A percentile compares a stretch with the other conserved stretches of the same genome.
phyloP scores from a whole-genome alignment of 805 yeast species.

The Teunomyces tritomae region DNA sequence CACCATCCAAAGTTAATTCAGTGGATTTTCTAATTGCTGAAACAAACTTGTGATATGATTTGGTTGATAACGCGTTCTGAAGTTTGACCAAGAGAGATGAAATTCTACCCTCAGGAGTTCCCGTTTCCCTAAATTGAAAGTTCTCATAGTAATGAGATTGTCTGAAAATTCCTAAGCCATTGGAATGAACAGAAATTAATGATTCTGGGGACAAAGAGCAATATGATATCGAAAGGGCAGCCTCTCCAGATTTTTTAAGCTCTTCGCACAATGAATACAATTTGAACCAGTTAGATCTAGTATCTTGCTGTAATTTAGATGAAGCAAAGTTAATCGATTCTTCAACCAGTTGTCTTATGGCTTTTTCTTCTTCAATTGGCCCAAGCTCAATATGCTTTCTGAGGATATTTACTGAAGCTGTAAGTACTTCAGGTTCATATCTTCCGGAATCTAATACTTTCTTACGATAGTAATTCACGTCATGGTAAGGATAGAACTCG shows the following conservation, averaged over 20 bases:
- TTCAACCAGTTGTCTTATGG: slow-evolving; percentile 26
- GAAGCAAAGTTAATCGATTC: slow-evolving; percentile 18
- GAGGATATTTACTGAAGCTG: slow-evolving; percentile 52
- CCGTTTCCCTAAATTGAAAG: slow-evolving; percentile 9
- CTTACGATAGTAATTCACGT: slow-evolving; percentile 39
- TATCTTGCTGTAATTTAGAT: slow-evolving; percentile 12
- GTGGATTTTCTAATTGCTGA: slow-evolving; percentile 12
- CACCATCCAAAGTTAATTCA: slow-evolving; percentile 13
- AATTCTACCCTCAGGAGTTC: slow-evolving; percentile 15
- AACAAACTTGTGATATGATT: slow-evolving; percentile 24
- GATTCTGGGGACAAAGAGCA: slow-evolving; percentile 6
- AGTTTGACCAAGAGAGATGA: slow-evolving; percentile 20
- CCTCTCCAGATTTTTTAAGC: slow-evolving; percentile 56
- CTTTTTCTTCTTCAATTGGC: slow-evolving; percentile 5
- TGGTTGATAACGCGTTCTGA: slow-evolving; percentile 25
- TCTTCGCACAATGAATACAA: slow-evolving; percentile 74
- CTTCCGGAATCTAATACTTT: slow-evolving; percentile 49
- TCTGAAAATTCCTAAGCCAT: slow-evolving; percentile 32
- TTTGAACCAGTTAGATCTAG: slow-evolving; percentile 59
- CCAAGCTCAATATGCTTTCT: slow-evolving; percentile 36
- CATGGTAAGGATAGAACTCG: slow-evolving; percentile 24
- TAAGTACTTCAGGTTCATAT: slow-evolving; percentile 48
- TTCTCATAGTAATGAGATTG: slow-evolving; percentile 32
- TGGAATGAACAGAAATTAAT: slow-evolving; percentile 26
- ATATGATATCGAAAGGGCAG: slow-evolving; percentile 44